A percentile compares a stretch with the other conserved stretches of the same genome.
Conservation (phyloP, 495 filamentous ascomycete genomes). For the Cairneyella variabilis region DNA sequence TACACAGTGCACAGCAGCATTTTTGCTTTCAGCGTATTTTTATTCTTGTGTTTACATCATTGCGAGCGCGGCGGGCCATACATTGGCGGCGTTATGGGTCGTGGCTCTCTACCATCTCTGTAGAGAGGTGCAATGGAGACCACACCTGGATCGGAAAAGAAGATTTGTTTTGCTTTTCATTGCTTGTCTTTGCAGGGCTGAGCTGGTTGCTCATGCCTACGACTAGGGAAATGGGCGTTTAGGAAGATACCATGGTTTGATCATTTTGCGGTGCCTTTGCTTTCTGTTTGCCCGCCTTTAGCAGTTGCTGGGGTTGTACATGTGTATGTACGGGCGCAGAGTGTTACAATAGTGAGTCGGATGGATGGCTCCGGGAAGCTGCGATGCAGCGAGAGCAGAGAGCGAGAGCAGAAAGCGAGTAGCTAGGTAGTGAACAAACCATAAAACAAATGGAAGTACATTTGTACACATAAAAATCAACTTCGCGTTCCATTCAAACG, state of each 20-base stretch:
- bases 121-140: background rate
- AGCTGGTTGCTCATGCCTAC: constrained; percentile 2
- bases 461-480: too few relatives aligned
- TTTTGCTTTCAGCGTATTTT: constrained; percentile 21
- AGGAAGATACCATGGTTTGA: constrained; percentile 26
- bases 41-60: constrained; percentile 20
- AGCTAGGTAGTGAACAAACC: too few relatives aligned
- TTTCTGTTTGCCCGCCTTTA: background rate
- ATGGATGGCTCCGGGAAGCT: too few relatives aligned
- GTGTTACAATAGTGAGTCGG: too few relatives aligned
- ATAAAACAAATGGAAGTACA: too few relatives aligned
- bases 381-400: too few relatives aligned
- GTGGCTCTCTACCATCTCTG: background rate
- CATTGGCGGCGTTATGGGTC: constrained; percentile 24
- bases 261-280: too few relatives aligned
- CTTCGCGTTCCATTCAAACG: too few relatives aligned
- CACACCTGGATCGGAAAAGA: constrained; percentile 18
- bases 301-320: constrained; percentile 14
- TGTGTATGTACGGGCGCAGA: constrained; percentile 19
- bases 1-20: constrained; percentile 14
- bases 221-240: constrained; percentile 21
- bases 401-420: too few relatives aligned
- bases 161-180: constrained; percentile 6
- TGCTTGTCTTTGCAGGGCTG: constrained; percentile 11
- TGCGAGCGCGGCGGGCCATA: constrained; percentile 20